phyloP scores from a whole-genome alignment of 1,139 yeast genomes.

The Kazachstania sp. region DNA sequence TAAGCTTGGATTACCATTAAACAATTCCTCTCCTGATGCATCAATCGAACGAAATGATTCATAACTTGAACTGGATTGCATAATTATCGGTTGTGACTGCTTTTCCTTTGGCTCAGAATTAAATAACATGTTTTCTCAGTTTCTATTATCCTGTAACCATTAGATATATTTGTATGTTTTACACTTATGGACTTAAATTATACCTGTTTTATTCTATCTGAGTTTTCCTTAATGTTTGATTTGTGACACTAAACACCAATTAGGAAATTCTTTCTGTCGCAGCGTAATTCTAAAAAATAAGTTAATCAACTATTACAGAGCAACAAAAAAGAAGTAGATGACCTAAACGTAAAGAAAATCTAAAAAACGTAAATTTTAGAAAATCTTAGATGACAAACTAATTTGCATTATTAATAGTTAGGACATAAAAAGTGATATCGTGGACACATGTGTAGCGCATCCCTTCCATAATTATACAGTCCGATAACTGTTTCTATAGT shows the following conservation, averaged over 20 bases:
- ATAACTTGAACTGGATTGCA: constrained; percentile 1
- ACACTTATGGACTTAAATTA: not conserved
- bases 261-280: not conserved
- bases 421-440: too few species aligned
- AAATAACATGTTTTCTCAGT: not conserved
- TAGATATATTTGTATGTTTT: not conserved
- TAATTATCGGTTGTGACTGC: not conserved
- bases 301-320: too few species aligned
- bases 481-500: too few species aligned
- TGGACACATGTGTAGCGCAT: too few species aligned
- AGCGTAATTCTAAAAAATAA: too few species aligned
- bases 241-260: not conserved
- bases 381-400: too few species aligned
- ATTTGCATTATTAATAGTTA: too few species aligned
- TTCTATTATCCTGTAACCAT: not conserved
- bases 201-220: not conserved
- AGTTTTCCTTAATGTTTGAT: not conserved
- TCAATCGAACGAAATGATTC: constrained; percentile 4
- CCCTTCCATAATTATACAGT: too few species aligned
- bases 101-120: not conserved
- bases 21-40: not conserved
- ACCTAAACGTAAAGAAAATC: too few species aligned
- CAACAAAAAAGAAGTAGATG: too few species aligned
- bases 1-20: not conserved
- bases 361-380: too few species aligned